Conservation (phyloP, 1,284 basidiomycete genomes). For the Trametes hirsuta region DNA sequence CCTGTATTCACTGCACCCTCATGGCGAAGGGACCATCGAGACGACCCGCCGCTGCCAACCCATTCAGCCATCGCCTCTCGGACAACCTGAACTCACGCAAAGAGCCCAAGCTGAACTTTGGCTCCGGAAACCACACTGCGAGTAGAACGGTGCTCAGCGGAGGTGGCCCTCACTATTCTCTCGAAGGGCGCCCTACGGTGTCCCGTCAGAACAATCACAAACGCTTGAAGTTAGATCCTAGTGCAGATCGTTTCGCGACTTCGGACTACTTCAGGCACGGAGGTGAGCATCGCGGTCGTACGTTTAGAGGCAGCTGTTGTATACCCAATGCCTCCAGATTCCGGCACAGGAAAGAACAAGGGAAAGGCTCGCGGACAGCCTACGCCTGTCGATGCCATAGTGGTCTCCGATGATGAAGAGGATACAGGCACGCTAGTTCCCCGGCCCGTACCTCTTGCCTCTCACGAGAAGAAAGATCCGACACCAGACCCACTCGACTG, state of each 20-base stretch:
- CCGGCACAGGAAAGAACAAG: conserved; percentile 4
- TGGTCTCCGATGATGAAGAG: conserved; percentile 13
- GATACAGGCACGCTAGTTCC: background rate
- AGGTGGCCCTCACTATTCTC: background rate
- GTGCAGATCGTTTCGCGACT: background rate
- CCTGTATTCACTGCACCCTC: background rate
- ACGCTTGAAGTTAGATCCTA: conserved; percentile 5
- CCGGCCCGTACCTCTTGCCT: background rate
- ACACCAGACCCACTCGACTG: conserved; percentile 15
- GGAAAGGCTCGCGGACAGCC: background rate
- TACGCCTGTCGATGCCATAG: background rate
- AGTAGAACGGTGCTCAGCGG: background rate
- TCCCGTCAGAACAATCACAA: conserved; percentile 1
- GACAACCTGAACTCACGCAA: background rate
- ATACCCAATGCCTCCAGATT: background rate
- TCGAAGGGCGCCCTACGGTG: background rate
- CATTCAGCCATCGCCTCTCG: background rate
- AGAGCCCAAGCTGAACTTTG: background rate
- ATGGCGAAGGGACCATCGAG: background rate
- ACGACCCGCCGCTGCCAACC: background rate
- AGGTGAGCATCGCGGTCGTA: background rate
- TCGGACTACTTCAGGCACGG: background rate
- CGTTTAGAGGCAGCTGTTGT: no score
- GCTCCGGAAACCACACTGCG: conserved; percentile 7
- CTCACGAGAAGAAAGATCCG: background rate